phyloP scores from a whole-genome alignment of 1,284 basidiomycete species.

The Trametes sp. region DNA sequence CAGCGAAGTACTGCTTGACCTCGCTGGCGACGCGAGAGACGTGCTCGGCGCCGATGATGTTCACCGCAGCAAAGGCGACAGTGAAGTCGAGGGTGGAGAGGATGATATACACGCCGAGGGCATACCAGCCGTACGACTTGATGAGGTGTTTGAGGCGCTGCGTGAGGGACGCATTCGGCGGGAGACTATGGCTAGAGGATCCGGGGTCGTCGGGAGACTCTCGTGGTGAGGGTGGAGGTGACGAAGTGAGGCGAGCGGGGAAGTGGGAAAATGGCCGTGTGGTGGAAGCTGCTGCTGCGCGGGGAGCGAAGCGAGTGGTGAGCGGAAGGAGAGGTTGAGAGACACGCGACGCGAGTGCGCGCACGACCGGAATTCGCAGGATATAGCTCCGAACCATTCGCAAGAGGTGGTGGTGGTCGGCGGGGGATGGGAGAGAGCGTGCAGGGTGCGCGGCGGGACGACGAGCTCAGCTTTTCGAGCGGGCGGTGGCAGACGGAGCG shows the following conservation, averaged over 20 bases:
- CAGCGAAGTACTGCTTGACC: conserved; percentile 59
- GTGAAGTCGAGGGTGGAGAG: conserved; percentile 81
- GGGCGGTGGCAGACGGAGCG: conserved; percentile 5
- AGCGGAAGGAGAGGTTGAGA: conserved; percentile 50
- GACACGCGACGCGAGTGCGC: conserved; percentile 44
- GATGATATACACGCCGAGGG: conserved; percentile 84
- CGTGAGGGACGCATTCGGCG: conserved; percentile 63
- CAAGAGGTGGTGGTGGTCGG: background rate
- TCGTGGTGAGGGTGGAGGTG: conserved; percentile 34
- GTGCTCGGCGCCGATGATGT: conserved; percentile 90
- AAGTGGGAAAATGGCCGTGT: conserved; percentile 59
- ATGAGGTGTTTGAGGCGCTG: conserved; percentile 87
- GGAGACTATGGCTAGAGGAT: conserved; percentile 34
- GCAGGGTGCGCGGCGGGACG: background rate
- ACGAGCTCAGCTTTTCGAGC: conserved; percentile 3
- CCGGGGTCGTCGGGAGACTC: conserved; percentile 28
- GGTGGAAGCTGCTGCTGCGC: conserved; percentile 32
- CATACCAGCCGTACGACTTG: conserved; percentile 93
- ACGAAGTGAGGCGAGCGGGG: conserved; percentile 50
- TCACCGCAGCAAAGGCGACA: conserved; percentile 85
- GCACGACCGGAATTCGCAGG: conserved; percentile 43
- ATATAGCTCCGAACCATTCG: conserved; percentile 42
- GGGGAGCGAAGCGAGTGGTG: conserved; percentile 38
- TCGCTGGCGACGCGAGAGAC: conserved; percentile 75
- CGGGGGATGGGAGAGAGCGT: conserved; percentile 1